phyloP scores from a whole-genome alignment of 1,139 yeast genomes.

The Kurtzmaniella quercitrusa region DNA sequence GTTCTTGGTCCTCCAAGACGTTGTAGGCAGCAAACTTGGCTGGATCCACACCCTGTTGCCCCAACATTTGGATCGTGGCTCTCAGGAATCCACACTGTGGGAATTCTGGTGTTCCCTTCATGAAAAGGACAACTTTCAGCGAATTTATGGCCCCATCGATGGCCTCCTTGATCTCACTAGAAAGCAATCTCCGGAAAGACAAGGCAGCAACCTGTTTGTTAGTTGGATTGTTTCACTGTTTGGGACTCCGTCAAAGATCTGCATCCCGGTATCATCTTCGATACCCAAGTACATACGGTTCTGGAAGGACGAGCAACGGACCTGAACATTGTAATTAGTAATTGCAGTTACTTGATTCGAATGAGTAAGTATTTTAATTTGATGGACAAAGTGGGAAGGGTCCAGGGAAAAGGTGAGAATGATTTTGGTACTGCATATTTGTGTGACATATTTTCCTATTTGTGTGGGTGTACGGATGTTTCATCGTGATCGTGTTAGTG shows the following conservation, averaged over 20 bases:
- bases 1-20: conserved; percentile 89
- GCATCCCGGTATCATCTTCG: background rate
- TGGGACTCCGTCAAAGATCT: background rate
- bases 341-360: background rate
- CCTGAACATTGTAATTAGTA: background rate
- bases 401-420: background rate
- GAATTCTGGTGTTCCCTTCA: conserved; percentile 96
- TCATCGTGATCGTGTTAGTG: no score
- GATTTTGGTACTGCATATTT: background rate
- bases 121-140: conserved; percentile 91
- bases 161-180: conserved; percentile 77
- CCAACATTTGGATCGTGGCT: conserved; percentile 87
- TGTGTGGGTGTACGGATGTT: no score
- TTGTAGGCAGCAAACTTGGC: conserved; percentile 94
- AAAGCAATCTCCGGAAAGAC: conserved; percentile 46
- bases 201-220: conserved; percentile 1
- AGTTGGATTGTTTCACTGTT: conserved; percentile 4
- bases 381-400: background rate
- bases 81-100: conserved; percentile 98
- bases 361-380: background rate
- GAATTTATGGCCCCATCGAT: conserved; percentile 79
- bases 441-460: background rate
- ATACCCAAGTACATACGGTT: background rate
- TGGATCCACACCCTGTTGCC: conserved; percentile 97
- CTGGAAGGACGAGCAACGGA: background rate